Evolutionary conservation across 352 stramenopile genomes (phyloP), one percentile per base, ranked within the genome.

Genomic region (Heterotrichella gracilis): DNA sequence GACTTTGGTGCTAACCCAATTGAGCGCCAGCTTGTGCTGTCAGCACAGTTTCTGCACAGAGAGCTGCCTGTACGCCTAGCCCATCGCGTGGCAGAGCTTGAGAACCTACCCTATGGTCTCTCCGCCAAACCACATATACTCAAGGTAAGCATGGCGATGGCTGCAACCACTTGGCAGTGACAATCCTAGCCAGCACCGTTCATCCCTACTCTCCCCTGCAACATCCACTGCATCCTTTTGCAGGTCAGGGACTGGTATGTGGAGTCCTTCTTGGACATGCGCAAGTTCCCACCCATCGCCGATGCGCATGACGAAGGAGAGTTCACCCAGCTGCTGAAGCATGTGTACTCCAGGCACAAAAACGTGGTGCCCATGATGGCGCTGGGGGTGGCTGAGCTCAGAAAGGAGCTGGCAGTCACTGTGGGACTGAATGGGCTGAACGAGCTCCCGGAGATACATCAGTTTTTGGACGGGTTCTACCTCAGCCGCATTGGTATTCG

Each of bases 381-480:
- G n/a, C 88, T 90, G 70, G 92, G 90, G 25, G 88, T 96, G 2
- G 92, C 94, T 74, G 87, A 97, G 81, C 85, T 98, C 72, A 90
- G 94, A 69, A 79, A 86, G 76, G 75, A 89, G 69, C 73, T 86
- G 14, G 82, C 69, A 14, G 17, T 89, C 70, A 32, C 24, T 2
- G 22, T 25, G 68, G 22, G 4, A 19, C 17, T 25, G 4, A 24
- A 20, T 22, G 68, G 76, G 17, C 69, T 72, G 19, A 75, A 69
- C 0, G 82, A 95, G 42, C 80, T 95, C 72, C 81, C 84, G 32
- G 83, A 93, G 71, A 84, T 95, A 63, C 92, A 99, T 72, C 85
- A 85, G 19, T 97, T 98, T 76, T 78, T 99, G 69, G 93, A 99
- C 77, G 81, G 85, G 4, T 99, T 99, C 76, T 99, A 98, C 77